Conservation (phyloP, 495 filamentous ascomycete species). For the Hypoxylon fragiforme region DNA sequence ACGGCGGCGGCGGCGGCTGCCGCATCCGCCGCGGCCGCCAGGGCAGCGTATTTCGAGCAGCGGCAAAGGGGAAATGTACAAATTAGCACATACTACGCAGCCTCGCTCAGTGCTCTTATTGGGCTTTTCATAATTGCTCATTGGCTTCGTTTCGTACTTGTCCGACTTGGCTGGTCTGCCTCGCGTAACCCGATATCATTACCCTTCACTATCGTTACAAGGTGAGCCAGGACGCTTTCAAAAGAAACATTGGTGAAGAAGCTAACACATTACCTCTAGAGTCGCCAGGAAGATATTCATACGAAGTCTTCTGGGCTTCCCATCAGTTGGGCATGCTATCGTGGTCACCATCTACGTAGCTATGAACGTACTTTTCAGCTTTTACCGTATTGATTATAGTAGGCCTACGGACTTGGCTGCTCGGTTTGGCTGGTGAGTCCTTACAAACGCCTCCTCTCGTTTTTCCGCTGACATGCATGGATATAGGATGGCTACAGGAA, state of each 20-base stretch:
- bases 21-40: not conserved
- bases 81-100: slow-evolving; percentile 47
- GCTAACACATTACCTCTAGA: slow-evolving; percentile 24
- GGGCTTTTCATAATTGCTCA: slow-evolving; percentile 54
- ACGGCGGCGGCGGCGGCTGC: not conserved
- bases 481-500: slow-evolving; percentile 56
- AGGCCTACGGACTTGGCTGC: slow-evolving; percentile 37
- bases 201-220: slow-evolving; percentile 22
- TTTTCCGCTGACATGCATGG: slow-evolving; percentile 6
- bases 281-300: slow-evolving; percentile 47
- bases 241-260: not conserved
- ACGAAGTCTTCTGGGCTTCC: slow-evolving; percentile 52
- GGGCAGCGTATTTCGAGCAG: slow-evolving; percentile 28
- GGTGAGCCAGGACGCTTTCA: slow-evolving; percentile 12
- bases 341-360: slow-evolving; percentile 52
- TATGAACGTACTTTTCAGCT: slow-evolving; percentile 54
- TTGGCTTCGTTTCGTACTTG: slow-evolving; percentile 41
- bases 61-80: slow-evolving; percentile 41
- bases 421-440: slow-evolving; percentile 56
- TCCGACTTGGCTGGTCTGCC: slow-evolving; percentile 21
- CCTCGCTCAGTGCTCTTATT: slow-evolving; percentile 51
- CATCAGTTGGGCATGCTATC: slow-evolving; percentile 52
- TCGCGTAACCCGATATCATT: slow-evolving; percentile 23
- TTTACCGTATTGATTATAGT: slow-evolving; percentile 49
- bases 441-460: not conserved